Conservation (phyloP, 2,329 filamentous ascomycete species). For the Neurospora sp. region DNA sequence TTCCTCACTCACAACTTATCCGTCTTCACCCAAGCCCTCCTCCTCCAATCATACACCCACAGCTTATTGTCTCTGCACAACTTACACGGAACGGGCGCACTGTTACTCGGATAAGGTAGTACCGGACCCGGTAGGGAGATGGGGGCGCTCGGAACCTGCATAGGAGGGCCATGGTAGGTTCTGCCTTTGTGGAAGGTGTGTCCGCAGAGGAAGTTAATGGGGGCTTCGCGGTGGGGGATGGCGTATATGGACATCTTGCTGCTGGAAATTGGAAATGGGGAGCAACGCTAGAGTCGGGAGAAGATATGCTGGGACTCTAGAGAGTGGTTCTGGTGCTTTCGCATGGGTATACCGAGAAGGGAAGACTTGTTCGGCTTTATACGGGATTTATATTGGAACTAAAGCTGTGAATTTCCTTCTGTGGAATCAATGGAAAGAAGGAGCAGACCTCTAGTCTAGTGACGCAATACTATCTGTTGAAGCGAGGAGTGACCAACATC, state of each 20-base stretch:
- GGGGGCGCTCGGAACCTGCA: not conserved
- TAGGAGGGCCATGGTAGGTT: not conserved
- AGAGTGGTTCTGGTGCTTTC: slow-evolving; percentile 14
- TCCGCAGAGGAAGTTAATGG: not conserved
- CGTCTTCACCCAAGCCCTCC: not conserved
- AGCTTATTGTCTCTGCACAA: not conserved
- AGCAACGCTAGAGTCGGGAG: not conserved
- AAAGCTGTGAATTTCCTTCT: not conserved
- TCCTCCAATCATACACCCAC: not conserved
- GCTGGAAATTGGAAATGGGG: not conserved
- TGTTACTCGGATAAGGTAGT: not conserved
- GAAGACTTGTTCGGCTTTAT: not conserved
- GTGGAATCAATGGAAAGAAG: not conserved
- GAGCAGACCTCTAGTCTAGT: not conserved
- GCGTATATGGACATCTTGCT: not conserved
- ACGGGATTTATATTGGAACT: not conserved
- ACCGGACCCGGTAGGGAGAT: not conserved
- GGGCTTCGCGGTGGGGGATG: not conserved
- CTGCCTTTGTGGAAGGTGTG: not conserved
- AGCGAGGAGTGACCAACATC: not conserved
- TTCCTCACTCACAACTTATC: not conserved
- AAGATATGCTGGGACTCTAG: not conserved
- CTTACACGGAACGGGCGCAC: not conserved
- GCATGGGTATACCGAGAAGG: slow-evolving; percentile 3
- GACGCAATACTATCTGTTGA: not conserved